These are phyloP conservation scores for Blastocladiella britannica DNA, from an alignment of 192 early-diverging fungal genomes.

Conservation along the genomic window DNA sequence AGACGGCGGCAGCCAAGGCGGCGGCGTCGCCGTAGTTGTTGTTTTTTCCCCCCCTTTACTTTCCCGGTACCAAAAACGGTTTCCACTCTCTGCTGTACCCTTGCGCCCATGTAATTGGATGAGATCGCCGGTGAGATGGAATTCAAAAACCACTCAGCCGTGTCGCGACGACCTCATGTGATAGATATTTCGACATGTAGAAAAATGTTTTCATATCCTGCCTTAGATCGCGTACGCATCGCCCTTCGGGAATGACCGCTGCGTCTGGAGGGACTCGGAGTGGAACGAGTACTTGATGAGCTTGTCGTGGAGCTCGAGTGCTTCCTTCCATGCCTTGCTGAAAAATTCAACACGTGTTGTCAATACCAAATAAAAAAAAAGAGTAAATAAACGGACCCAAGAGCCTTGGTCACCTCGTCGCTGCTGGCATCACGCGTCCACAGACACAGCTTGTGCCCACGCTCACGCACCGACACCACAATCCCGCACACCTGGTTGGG, in stretches of 20 bases:
- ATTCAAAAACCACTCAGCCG: too few species aligned
- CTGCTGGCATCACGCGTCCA: conserved; percentile 53
- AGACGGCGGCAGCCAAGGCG: too few species aligned
- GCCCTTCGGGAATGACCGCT: background rate
- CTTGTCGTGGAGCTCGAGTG: background rate
- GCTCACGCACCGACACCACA: conserved; percentile 68
- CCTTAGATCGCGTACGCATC: background rate
- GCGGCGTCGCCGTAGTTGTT: too few species aligned
- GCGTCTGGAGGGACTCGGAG: background rate
- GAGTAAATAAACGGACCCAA: conserved; percentile 24
- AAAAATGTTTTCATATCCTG: background rate
- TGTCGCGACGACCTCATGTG: too few species aligned
- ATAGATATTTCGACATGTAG: background rate
- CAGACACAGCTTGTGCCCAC: conserved; percentile 59
- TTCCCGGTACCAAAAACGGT: too few species aligned
- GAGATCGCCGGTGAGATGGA: too few species aligned
- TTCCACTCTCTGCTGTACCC: too few species aligned
- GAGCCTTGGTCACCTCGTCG: conserved; percentile 16
- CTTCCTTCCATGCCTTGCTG: background rate
- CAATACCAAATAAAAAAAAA: background rate
- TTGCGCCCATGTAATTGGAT: too few species aligned
- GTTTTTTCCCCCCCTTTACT: too few species aligned
- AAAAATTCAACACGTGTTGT: too few species aligned
- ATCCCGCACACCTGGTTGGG: conserved; percentile 68
- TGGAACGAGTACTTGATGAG: background rate